Evolutionary conservation across 148 eudicot species (phyloP).

Genomic region (Polygonum aviculare): DNA sequence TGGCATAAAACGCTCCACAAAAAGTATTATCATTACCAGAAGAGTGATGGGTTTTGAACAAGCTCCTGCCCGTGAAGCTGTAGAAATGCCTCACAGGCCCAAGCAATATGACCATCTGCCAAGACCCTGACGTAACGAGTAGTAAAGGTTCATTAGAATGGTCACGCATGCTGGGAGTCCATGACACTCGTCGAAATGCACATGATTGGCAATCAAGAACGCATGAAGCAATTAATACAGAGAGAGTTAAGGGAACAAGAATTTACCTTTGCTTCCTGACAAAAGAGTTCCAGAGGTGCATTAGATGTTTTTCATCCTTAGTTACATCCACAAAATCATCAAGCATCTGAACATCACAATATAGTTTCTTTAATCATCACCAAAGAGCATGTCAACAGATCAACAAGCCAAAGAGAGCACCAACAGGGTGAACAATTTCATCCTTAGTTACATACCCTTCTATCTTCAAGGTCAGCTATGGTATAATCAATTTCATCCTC

Average conservation of each 20-base stretch:
- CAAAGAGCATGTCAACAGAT: not conserved
- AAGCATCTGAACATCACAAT: slow-evolving; percentile 60
- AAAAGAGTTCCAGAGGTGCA: slow-evolving; percentile 99
- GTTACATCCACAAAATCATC: slow-evolving; percentile 97
- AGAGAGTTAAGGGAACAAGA: not conserved
- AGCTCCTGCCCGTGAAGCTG: slow-evolving; percentile 51
- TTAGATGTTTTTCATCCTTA: slow-evolving; percentile 77
- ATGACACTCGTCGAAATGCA: not conserved
- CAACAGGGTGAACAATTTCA: not conserved
- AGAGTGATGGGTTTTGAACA: slow-evolving; percentile 40
- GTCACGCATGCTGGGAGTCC: not conserved
- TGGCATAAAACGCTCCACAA: not conserved
- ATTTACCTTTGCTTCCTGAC: slow-evolving; percentile 76
- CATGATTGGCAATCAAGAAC: not conserved
- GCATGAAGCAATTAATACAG: not conserved
- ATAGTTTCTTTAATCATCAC: not conserved
- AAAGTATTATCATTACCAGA: slow-evolving; percentile 40
- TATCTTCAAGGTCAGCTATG: slow-evolving; percentile 80
- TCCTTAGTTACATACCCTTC: slow-evolving; percentile 53
- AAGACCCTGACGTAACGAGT: slow-evolving; percentile 43
- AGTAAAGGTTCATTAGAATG: not conserved
- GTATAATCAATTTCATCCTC: slow-evolving; percentile 96
- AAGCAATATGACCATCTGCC: slow-evolving; percentile 95
- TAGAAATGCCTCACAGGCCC: slow-evolving; percentile 93
- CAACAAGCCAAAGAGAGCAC: not conserved